Conservation (phyloP, 768 basidiomycete genomes). For the Thelephora aurantiotincta region DNA sequence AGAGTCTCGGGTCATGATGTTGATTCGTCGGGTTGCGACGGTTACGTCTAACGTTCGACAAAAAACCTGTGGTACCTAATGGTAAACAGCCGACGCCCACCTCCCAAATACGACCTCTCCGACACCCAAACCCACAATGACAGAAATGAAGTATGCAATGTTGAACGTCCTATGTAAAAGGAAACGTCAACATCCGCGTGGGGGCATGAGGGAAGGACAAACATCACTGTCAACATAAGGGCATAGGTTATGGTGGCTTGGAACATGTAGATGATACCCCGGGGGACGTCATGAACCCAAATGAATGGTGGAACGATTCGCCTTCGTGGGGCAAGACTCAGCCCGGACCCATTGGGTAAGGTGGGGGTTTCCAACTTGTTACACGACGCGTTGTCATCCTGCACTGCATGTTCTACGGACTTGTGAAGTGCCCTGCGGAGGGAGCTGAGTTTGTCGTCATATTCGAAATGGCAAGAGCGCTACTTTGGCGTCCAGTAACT, state of each 20-base stretch:
- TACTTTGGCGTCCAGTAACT: constrained; percentile 48
- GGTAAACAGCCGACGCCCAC: constrained; percentile 15
- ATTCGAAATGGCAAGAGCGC: constrained; percentile 1
- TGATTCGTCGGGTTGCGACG: too few species aligned
- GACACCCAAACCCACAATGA: constrained; percentile 54
- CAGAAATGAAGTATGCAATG: constrained; percentile 58
- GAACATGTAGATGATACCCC: constrained; percentile 49
- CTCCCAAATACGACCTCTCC: constrained; percentile 68
- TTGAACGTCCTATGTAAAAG: constrained; percentile 61
- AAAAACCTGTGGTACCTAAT: too few species aligned
- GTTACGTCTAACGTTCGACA: too few species aligned
- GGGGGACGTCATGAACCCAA: constrained; percentile 48
- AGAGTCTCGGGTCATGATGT: too few species aligned
- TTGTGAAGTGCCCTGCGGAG: too few species aligned
- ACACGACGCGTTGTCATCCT: too few species aligned
- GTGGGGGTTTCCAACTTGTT: too few species aligned
- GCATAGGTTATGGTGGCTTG: constrained; percentile 51
- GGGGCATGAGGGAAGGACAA: constrained; percentile 14
- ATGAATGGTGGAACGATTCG: constrained; percentile 51
- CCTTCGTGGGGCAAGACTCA: constrained; percentile 3
- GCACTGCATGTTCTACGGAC: too few species aligned
- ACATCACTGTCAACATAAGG: constrained; percentile 80
- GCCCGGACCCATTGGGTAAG: too few species aligned
- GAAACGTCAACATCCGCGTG: constrained; percentile 7
- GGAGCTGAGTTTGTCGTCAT: too few species aligned